These are phyloP conservation scores for Fusarium dlaminii DNA, from an alignment of 2,329 filamentous ascomycete species.

Conservation along the genomic window DNA sequence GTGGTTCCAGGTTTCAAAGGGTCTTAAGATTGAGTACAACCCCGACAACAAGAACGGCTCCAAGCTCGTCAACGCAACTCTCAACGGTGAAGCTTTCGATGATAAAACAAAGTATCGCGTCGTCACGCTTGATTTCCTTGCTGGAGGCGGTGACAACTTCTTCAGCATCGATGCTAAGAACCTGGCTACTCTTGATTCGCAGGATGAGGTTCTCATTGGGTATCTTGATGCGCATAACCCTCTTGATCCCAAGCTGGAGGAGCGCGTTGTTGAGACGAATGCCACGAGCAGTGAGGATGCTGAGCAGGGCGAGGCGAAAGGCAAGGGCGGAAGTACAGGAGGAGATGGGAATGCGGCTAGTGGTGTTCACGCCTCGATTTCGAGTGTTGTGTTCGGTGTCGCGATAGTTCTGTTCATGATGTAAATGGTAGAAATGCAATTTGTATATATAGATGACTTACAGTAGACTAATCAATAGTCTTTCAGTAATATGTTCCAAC, in stretches of 20 bases:
- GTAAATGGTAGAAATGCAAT: conserved; percentile 23
- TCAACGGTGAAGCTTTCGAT: conserved; percentile 60
- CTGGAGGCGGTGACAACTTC: conserved; percentile 71
- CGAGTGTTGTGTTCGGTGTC: conserved; percentile 19
- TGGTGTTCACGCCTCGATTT: conserved; percentile 5
- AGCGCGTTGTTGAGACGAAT: conserved; percentile 44
- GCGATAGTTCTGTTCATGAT: conserved; percentile 26
- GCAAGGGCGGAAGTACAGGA: conserved; percentile 3
- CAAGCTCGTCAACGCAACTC: conserved; percentile 62
- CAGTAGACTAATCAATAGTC: not conserved
- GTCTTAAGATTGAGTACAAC: conserved; percentile 67
- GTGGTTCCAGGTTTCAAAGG: conserved; percentile 68
- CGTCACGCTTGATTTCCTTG: conserved; percentile 71
- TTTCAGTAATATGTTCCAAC: not conserved
- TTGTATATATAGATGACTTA: conserved; percentile 6
- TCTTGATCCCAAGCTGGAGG: conserved; percentile 60
- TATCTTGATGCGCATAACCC: conserved; percentile 62
- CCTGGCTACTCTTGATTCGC: conserved; percentile 59
- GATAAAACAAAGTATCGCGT: conserved; percentile 60
- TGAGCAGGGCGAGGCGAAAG: conserved; percentile 18
- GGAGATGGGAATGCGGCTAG: conserved; percentile 12
- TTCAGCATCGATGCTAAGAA: conserved; percentile 49
- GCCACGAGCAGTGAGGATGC: conserved; percentile 11
- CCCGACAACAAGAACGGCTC: conserved; percentile 58
- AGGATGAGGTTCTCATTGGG: conserved; percentile 62